Evolutionary conservation across 2,329 filamentous ascomycete species (phyloP).

Genomic region (Colletotrichum viniferum): DNA sequence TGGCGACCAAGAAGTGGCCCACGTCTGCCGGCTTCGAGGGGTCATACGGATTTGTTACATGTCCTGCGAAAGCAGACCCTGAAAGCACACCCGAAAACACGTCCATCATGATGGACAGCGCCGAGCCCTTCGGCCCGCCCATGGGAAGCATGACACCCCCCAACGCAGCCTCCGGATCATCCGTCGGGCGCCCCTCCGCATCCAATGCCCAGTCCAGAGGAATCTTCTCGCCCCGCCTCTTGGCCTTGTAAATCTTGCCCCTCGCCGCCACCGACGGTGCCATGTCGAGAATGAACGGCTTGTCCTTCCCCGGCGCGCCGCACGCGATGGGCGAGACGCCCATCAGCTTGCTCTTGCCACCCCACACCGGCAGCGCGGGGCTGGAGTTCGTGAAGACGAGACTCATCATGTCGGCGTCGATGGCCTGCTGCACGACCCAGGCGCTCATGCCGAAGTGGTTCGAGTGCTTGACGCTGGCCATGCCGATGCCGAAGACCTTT

Average conservation of each 20-base stretch:
- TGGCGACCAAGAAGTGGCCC: slow-evolving; percentile 74
- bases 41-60: slow-evolving; percentile 80
- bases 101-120: slow-evolving; percentile 84
- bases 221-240: slow-evolving; percentile 71
- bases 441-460: slow-evolving; percentile 88
- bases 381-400: slow-evolving; percentile 75
- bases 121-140: slow-evolving; percentile 84
- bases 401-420: slow-evolving; percentile 74
- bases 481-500: slow-evolving; percentile 69
- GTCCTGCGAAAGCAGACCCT: slow-evolving; percentile 77
- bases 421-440: slow-evolving; percentile 78
- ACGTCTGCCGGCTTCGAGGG: slow-evolving; percentile 71
- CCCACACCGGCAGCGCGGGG: slow-evolving; percentile 74
- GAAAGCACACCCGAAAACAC: slow-evolving; percentile 82
- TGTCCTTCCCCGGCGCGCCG: slow-evolving; percentile 68
- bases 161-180: slow-evolving; percentile 73
- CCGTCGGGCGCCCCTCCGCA: slow-evolving; percentile 68
- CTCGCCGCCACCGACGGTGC: slow-evolving; percentile 71
- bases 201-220: slow-evolving; percentile 78
- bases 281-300: slow-evolving; percentile 78
- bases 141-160: slow-evolving; percentile 84
- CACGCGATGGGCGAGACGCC: slow-evolving; percentile 78
- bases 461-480: slow-evolving; percentile 76
- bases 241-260: slow-evolving; percentile 76
- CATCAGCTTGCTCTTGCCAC: slow-evolving; percentile 70